Base-by-base conservation (phyloP, 768 basidiomycete genomes). In the Termitomyces sp. region DNA sequence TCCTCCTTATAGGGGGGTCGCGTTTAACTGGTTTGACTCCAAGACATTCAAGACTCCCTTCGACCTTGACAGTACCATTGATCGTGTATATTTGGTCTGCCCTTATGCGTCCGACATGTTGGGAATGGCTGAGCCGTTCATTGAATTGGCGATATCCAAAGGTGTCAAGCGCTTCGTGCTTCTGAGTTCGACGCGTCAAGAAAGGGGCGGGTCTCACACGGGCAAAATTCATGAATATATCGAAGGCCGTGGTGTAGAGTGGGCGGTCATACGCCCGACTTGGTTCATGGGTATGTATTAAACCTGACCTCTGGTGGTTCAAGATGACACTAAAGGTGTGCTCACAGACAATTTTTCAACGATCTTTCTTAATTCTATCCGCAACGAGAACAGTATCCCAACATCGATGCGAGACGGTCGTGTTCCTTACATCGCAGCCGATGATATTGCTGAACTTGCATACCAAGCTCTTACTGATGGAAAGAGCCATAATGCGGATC, bases 171-270 rank as follows among this genome's bases (percentile, higher is more conserved):
- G 73, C 3, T 70, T 76, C 39, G 69, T 75, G 8, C 59, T 73
- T 9, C 49, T 73, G 41, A 75, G 71, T 54, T 67, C 70, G 0
- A 64, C 62, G n/a, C 22, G 57, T 15, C 27, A 69, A 36, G 63
- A 65, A 1, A 65, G 59, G 31, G 74, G 73, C 20, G 65, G 60
- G 1, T 56, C 60, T 0, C 56, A 62, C 8, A 60, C 64, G 41
- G 75, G 76, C 3, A 65, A 67, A 46, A 64, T 75, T 4, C 77
- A 76, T 30, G 67, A 72, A 55, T 75, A 76, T 48, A 65, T 78
- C 12, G 65, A 61, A 15, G 61, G 67, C n/a, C 54, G 65, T 27
- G 70, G 68, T 1, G 67, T 74, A 2, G 73, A 77, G 34, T 75
- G 72, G 58, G 63, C 64, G 20, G 68, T 72, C 18, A 48, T 78